phyloP scores from a whole-genome alignment of 2,329 filamentous ascomycete species.

The Paraphoma chrysanthemicola region DNA sequence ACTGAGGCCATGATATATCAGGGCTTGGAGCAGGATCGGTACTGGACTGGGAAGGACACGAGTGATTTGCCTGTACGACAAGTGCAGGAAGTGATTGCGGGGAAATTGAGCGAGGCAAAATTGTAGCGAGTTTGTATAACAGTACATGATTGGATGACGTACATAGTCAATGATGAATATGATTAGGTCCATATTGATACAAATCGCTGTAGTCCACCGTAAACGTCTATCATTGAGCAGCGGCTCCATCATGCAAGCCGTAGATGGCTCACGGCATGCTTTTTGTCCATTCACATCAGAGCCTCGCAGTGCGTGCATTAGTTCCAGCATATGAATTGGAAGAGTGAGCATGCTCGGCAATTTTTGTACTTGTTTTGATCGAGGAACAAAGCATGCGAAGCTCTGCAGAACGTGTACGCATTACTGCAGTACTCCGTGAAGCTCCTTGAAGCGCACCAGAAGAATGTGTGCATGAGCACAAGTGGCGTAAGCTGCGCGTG shows the following conservation, averaged over 20 bases:
- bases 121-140: constrained; percentile 16
- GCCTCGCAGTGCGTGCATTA: not conserved
- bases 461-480: too few species aligned
- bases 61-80: constrained; percentile 66
- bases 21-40: constrained; percentile 69
- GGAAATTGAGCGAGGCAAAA: constrained; percentile 34
- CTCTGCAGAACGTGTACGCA: too few species aligned
- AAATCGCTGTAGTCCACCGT: too few species aligned
- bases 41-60: constrained; percentile 69
- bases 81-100: constrained; percentile 63
- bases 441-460: too few species aligned
- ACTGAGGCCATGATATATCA: constrained; percentile 82
- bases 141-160: not conserved
- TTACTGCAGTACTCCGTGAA: too few species aligned
- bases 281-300: too few species aligned
- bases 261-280: too few species aligned
- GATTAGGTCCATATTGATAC: not conserved
- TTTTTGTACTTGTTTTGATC: too few species aligned
- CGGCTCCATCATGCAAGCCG: too few species aligned
- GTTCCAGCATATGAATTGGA: not conserved
- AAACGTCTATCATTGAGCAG: too few species aligned
- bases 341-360: not conserved
- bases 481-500: too few species aligned
- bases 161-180: not conserved
- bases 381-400: too few species aligned